These are phyloP conservation scores for Gentiana macrophylla DNA, from an alignment of 257 asterid species.

Conservation along the genomic window DNA sequence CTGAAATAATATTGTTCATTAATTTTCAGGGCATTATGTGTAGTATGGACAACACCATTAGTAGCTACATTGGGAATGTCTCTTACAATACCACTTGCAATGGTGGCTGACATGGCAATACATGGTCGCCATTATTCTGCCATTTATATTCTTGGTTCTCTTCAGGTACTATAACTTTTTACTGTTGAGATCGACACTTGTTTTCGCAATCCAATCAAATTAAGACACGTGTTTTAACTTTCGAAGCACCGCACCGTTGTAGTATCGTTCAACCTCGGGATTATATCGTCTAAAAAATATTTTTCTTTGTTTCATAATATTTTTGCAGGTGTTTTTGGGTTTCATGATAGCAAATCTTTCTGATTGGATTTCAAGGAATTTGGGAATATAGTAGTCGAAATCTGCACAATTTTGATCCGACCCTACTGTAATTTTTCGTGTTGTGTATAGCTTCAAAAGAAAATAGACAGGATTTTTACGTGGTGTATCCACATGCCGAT, in stretches of 20 bases:
- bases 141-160: slow-evolving; percentile 79
- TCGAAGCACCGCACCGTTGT: too few relatives aligned
- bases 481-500: not conserved
- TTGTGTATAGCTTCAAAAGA: not conserved
- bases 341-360: slow-evolving; percentile 82
- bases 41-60: slow-evolving; percentile 96
- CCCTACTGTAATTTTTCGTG: too few relatives aligned
- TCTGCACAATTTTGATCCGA: not conserved
- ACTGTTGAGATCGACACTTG: too few relatives aligned
- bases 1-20: not conserved
- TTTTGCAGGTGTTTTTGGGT: slow-evolving; percentile 80
- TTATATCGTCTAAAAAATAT: too few relatives aligned
- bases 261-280: too few relatives aligned
- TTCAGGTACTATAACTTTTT: slow-evolving; percentile 42
- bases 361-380: slow-evolving; percentile 38
- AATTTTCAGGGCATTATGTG: slow-evolving; percentile 76
- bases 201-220: too few relatives aligned
- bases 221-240: too few relatives aligned
- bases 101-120: slow-evolving; percentile 94
- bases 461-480: slow-evolving; percentile 3
- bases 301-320: not conserved
- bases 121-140: slow-evolving; percentile 96
- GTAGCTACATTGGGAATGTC: slow-evolving; percentile 99
- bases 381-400: slow-evolving; percentile 46
- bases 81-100: slow-evolving; percentile 96